These are phyloP conservation scores for Hypomyces perniciosus DNA, from an alignment of 2,329 filamentous ascomycete species.

Conservation along the genomic window DNA sequence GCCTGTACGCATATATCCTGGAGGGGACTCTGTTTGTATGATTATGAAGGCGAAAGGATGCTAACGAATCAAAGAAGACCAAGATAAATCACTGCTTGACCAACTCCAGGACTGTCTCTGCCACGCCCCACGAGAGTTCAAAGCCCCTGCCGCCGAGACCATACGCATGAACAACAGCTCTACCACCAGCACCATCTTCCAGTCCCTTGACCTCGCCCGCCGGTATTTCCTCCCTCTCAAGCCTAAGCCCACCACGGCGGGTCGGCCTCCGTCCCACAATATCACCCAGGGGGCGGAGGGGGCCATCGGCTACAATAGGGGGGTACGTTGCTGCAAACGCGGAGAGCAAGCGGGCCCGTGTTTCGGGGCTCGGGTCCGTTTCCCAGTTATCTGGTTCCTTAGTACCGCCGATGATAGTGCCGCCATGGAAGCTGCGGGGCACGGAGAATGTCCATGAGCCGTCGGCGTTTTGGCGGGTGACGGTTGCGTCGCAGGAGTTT, in stretches of 20 bases:
- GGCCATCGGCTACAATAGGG: constrained; percentile 23
- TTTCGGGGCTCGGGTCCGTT: constrained; percentile 39
- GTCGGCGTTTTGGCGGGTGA: constrained; percentile 54
- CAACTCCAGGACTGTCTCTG: constrained; percentile 27
- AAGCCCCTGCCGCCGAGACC: constrained; percentile 51
- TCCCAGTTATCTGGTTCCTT: constrained; percentile 56
- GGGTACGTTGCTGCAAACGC: constrained; percentile 32
- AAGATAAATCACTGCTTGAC: constrained; percentile 11
- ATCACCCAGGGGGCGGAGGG: constrained; percentile 23
- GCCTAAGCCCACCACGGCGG: constrained; percentile 42
- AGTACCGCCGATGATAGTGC: constrained; percentile 61
- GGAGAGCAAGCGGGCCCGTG: constrained; percentile 36
- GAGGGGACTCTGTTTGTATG: constrained; percentile 1
- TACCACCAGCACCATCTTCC: constrained; percentile 1
- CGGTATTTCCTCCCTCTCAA: constrained; percentile 19
- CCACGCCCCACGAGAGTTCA: constrained; percentile 53
- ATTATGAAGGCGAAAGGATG: constrained; percentile 1
- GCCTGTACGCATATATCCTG: constrained; percentile 1
- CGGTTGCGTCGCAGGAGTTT: constrained; percentile 32
- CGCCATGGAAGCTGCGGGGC: constrained; percentile 54
- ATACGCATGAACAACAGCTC: constrained; percentile 44
- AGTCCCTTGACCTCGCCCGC: constrained; percentile 4
- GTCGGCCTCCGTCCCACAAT: constrained; percentile 42
- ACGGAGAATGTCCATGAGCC: constrained; percentile 58
- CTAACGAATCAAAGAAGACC: constrained; percentile 7